Evolutionary conservation across 2,329 filamentous ascomycete species (phyloP).

Genomic region (Exophiala viscosa): DNA sequence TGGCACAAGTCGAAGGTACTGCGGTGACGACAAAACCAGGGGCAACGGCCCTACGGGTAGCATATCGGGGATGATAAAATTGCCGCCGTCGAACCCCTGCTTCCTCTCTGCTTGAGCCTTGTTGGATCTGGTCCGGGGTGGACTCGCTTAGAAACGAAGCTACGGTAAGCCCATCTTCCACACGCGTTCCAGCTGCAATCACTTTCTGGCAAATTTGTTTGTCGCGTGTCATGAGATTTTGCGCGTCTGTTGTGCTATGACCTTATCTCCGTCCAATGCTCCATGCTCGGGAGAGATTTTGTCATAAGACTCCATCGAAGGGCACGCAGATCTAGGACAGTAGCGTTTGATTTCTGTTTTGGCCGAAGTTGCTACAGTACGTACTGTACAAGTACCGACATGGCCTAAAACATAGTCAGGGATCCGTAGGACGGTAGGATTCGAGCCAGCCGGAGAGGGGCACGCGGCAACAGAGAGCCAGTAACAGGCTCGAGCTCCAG

Average conservation of each 20-base stretch:
- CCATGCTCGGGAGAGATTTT: no score
- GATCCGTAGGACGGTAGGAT: no score
- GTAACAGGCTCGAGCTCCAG: not conserved
- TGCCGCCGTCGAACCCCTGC: not conserved
- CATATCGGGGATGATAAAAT: not conserved
- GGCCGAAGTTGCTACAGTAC: not conserved
- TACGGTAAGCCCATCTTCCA: not conserved
- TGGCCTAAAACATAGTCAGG: no score
- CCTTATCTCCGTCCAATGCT: no score
- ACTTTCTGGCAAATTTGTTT: conserved; percentile 3
- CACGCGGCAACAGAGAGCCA: not conserved
- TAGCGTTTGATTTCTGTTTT: conserved; percentile 2
- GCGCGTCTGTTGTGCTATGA: not conserved
- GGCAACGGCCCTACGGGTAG: not conserved
- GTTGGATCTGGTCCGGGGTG: not conserved
- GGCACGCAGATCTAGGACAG: not conserved
- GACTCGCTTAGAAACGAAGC: not conserved
- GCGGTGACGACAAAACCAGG: not conserved
- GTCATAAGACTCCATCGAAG: not conserved
- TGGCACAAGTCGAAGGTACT: no score
- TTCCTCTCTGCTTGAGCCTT: not conserved
- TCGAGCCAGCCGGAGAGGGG: no score
- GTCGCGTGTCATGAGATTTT: not conserved
- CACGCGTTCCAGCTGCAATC: conserved; percentile 1
- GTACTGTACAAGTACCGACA: no score